These are phyloP conservation scores for Mycena capillaripes DNA, from an alignment of 768 basidiomycete species.

Conservation along the genomic window DNA sequence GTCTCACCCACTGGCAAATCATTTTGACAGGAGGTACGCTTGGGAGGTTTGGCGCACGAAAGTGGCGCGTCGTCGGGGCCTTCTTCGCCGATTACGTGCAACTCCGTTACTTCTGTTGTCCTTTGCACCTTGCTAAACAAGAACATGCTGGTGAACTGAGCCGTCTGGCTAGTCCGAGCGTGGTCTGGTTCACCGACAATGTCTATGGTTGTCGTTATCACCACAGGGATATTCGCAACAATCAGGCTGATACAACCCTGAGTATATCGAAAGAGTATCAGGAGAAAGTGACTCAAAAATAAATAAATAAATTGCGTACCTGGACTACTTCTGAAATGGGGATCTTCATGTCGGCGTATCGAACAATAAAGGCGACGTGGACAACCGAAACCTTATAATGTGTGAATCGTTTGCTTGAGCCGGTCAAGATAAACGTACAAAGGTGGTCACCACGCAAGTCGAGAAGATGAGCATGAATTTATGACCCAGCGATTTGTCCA, in stretches of 20 bases:
- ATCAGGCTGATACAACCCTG: conserved; percentile 53
- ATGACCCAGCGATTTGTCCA: conserved; percentile 52
- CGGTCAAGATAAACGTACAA: conserved; percentile 41
- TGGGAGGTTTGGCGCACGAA: background rate
- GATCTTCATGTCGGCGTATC: conserved; percentile 43
- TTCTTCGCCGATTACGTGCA: background rate
- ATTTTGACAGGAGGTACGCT: background rate
- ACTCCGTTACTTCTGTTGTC: background rate
- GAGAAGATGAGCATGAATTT: conserved; percentile 68
- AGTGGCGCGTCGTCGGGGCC: background rate
- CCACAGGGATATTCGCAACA: conserved; percentile 56
- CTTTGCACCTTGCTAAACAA: conserved; percentile 1
- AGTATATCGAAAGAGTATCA: no score
- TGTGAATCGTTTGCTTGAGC: background rate
- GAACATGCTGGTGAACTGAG: conserved; percentile 17
- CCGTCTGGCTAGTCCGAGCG: background rate
- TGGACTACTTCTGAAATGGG: conserved; percentile 60
- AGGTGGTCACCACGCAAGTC: conserved; percentile 64
- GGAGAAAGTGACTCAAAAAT: no score
- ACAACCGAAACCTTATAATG: conserved; percentile 52
- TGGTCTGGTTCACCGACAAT: conserved; percentile 20
- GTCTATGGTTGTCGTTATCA: conserved; percentile 46
- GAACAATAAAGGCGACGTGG: conserved; percentile 59
- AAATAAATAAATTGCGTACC: no score
- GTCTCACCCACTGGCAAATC: background rate